Conservation (phyloP, 345 rosid genomes). For the Aquilaria malaccensis region DNA sequence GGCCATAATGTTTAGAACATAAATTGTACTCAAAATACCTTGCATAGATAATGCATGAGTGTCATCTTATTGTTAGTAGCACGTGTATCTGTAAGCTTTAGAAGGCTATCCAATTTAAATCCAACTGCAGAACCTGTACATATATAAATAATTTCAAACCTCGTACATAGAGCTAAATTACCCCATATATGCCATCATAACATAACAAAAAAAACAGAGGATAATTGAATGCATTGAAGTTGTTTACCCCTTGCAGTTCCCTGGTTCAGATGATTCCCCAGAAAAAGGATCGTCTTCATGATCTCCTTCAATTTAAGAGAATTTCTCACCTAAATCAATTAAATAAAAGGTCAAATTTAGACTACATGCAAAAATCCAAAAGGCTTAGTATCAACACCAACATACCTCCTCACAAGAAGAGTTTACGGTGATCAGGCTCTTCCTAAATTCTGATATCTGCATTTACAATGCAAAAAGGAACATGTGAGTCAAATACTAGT, state of each 20-base stretch:
- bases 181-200: no score
- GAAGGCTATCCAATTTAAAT: conserved; percentile 95
- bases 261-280: conserved; percentile 90
- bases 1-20: neutral
- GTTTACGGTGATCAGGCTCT: conserved; percentile 74
- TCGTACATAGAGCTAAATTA: neutral
- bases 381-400: conserved; percentile 13
- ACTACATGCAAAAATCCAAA: conserved; percentile 8
- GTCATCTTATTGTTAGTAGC: conserved; percentile 94
- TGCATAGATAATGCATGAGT: conserved; percentile 97
- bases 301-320: conserved; percentile 85
- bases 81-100: conserved; percentile 89
- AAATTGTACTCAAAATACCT: conserved; percentile 35
- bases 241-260: conserved; percentile 97
- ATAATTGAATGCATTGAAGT: neutral
- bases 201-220: neutral
- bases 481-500: no score
- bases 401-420: conserved; percentile 92
- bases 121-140: conserved; percentile 94
- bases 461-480: conserved; percentile 11
- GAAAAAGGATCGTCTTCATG: conserved; percentile 84
- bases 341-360: conserved; percentile 12
- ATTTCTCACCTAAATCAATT: conserved; percentile 61
- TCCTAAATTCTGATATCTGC: conserved; percentile 82
- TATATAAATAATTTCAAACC: conserved; percentile 14